These are phyloP conservation scores for Pterocarpus santalinus DNA, from an alignment of 306 rosid genomes.

Conservation along the genomic window DNA sequence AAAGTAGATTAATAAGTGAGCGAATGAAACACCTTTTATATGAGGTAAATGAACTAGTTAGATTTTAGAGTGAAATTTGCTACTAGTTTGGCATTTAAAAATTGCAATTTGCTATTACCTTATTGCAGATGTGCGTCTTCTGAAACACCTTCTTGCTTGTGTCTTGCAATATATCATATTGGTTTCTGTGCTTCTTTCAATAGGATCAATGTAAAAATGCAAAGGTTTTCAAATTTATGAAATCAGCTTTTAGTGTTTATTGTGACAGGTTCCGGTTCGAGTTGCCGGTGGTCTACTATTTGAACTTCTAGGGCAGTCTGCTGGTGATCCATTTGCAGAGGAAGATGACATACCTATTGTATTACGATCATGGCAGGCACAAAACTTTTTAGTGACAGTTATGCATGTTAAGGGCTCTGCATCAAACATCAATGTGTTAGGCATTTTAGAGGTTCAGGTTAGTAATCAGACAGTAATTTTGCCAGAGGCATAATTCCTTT, in stretches of 20 bases:
- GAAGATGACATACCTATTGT: conserved; percentile 95
- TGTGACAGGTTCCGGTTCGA: conserved; percentile 81
- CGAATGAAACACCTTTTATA: conserved; percentile 85
- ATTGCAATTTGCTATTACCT: conserved; percentile 11
- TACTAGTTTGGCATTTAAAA: not conserved
- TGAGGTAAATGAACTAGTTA: conserved; percentile 61
- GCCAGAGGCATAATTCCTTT: not conserved
- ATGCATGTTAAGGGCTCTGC: conserved; percentile 80
- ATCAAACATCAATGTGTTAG: conserved; percentile 73
- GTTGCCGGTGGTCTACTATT: conserved; percentile 93
- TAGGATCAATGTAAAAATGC: conserved; percentile 4
- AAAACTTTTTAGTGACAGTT: conserved; percentile 80
- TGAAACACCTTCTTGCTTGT: conserved; percentile 3
- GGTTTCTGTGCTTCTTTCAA: not conserved
- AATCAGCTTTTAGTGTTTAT: not conserved
- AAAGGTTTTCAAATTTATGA: conserved; percentile 7
- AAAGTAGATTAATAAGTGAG: conserved; percentile 81
- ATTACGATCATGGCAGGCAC: conserved; percentile 93
- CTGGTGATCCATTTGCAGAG: conserved; percentile 78
- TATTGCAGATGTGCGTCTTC: not conserved
- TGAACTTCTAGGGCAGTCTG: conserved; percentile 93
- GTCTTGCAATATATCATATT: not conserved
- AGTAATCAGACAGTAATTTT: conserved; percentile 2
- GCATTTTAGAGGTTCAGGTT: conserved; percentile 95
- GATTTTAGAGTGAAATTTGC: not conserved